Evolutionary conservation across 2,329 filamentous ascomycete species (phyloP).

Genomic region (Aspergillus bombycis): DNA sequence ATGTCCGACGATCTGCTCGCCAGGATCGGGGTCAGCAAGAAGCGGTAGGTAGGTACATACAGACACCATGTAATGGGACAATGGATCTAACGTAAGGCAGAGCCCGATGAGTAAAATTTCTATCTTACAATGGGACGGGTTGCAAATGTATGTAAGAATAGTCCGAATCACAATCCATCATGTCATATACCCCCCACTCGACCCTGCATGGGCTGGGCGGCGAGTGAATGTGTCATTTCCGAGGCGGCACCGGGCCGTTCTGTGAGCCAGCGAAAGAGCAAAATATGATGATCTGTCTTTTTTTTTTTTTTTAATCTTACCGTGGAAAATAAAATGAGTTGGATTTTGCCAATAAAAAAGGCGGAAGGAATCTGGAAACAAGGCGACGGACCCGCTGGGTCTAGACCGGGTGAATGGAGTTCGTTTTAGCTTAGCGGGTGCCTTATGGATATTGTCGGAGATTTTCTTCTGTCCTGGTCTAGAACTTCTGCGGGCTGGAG

Average conservation of each 20-base stretch:
- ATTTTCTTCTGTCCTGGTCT: background rate
- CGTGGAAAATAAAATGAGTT: background rate
- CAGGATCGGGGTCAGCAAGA: background rate
- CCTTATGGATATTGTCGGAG: slow-evolving; percentile 6
- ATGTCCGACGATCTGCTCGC: background rate
- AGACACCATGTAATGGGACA: background rate
- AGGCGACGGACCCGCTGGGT: slow-evolving; percentile 1
- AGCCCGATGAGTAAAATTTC: background rate
- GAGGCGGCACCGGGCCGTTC: background rate
- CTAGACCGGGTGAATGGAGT: slow-evolving; percentile 4
- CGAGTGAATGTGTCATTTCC: background rate
- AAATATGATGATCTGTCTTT: no score
- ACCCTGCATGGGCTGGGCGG: background rate
- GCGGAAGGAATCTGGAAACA: background rate
- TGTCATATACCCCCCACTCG: background rate
- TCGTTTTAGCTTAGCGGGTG: background rate
- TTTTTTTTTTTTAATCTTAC: background rate
- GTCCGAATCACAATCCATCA: background rate
- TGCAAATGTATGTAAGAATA: background rate
- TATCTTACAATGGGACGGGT: background rate
- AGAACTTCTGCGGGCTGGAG: background rate
- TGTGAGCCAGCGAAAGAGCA: background rate
- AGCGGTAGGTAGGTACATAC: background rate
- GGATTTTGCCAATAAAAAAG: background rate
- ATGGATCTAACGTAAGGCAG: background rate